Percentiles rank a stretch among this genome's conserved stretches.
Evolutionary conservation across 129 eudicot genomes (phyloP).

Genomic region (Calendula officinalis): DNA sequence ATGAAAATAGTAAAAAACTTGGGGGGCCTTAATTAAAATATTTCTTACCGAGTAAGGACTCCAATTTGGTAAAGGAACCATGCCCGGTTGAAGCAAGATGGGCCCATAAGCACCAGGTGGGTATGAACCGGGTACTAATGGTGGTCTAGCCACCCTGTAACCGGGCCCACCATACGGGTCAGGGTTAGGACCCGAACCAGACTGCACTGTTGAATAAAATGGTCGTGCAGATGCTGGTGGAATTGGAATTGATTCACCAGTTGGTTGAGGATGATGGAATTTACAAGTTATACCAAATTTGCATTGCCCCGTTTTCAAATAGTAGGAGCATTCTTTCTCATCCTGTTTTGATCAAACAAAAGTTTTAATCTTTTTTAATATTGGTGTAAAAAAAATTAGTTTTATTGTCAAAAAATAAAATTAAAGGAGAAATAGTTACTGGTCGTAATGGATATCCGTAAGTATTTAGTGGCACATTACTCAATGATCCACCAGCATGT

Average conservation of each 20-base stretch:
- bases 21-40: no score
- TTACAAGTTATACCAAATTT: constrained; percentile 95
- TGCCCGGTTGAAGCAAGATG: constrained; percentile 79
- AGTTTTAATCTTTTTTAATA: constrained; percentile 18
- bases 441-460: constrained; percentile 90
- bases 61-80: constrained; percentile 84
- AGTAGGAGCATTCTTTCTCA: constrained; percentile 97
- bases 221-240: constrained; percentile 76
- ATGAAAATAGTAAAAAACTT: no score
- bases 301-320: constrained; percentile 99
- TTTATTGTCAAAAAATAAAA: not conserved
- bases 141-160: constrained; percentile 81
- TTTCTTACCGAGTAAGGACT: constrained; percentile 75
- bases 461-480: constrained; percentile 66
- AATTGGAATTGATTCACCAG: constrained; percentile 45
- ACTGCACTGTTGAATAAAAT: constrained; percentile 92
- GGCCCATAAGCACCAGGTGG: constrained; percentile 85
- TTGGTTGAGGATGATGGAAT: constrained; percentile 93
- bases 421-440: constrained; percentile 39
- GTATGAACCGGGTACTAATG: constrained; percentile 81
- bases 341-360: constrained; percentile 51
- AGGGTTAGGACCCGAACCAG: constrained; percentile 70
- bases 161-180: constrained; percentile 42
- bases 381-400: constrained; percentile 8
- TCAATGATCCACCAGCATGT: constrained; percentile 87